Evolutionary conservation across 1,284 basidiomycete species (phyloP).

Genomic region (Gastroboletus turbinatus): DNA sequence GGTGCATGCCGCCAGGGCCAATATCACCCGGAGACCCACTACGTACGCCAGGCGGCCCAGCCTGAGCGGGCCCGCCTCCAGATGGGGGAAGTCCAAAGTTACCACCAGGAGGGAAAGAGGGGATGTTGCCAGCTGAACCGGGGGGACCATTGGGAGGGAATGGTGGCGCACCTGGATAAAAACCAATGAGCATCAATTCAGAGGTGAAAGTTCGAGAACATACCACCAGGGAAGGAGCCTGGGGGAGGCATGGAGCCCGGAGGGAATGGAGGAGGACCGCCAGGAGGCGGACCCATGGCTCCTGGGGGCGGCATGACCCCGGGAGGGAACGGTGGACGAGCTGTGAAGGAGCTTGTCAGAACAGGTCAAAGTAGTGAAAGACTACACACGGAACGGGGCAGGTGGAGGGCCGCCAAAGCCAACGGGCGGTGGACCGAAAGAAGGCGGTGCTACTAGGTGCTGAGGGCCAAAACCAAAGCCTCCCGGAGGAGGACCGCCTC

Average conservation of each 20-base stretch:
- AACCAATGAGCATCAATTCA: not conserved
- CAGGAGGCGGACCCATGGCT: slow-evolving; percentile 57
- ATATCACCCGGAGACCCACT: slow-evolving; percentile 33
- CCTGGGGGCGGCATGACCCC: slow-evolving; percentile 49
- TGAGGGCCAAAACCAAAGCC: slow-evolving; percentile 81
- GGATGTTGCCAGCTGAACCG: slow-evolving; percentile 36
- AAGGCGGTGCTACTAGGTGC: slow-evolving; percentile 46
- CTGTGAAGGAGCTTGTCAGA: slow-evolving; percentile 29
- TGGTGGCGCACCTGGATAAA: slow-evolving; percentile 48
- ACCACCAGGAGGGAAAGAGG: slow-evolving; percentile 48
- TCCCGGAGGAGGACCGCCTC: slow-evolving; percentile 80
- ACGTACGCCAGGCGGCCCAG: slow-evolving; percentile 21
- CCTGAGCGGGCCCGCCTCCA: slow-evolving; percentile 35
- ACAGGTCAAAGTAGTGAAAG: not conserved
- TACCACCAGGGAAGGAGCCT: slow-evolving; percentile 43
- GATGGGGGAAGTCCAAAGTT: slow-evolving; percentile 37
- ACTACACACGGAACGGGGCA: slow-evolving; percentile 15
- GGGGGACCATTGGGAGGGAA: slow-evolving; percentile 55
- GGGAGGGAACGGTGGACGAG: slow-evolving; percentile 72
- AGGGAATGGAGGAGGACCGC: slow-evolving; percentile 41
- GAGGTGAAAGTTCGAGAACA: slow-evolving; percentile 17
- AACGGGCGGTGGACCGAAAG: slow-evolving; percentile 43
- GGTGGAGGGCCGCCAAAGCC: slow-evolving; percentile 49
- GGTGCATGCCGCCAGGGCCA: slow-evolving; percentile 67
- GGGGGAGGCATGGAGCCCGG: slow-evolving; percentile 40